Base-by-base conservation (phyloP, 2,329 filamentous ascomycete genomes). In the Penicillium sp. region DNA sequence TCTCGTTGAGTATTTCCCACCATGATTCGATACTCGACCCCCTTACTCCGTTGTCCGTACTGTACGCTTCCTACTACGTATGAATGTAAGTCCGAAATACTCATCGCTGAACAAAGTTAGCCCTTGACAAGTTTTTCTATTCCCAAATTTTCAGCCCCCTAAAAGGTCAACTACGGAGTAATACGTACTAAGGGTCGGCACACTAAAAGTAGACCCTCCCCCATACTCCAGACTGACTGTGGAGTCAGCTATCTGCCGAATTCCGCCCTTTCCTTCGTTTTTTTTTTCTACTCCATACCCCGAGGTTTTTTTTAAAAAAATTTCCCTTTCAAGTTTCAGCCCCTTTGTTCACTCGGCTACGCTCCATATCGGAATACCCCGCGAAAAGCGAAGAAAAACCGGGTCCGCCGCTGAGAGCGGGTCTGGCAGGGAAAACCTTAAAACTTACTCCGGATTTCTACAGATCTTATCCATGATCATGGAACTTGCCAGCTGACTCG, bases 351-450 rank as follows among this genome's bases (percentile, higher is more conserved):
- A 28, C 50, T 20, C 26, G 18, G 49, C 14, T 18, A 45, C 18
- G n/a, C 26, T 47, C 35, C 49, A 48, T 33, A 57, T 52, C 42
- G 50, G 43, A 18, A 47, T 52, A 52, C 55, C 50, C 56, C 56
- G 45, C 55, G 50, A 57, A 57, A 52, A 57, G 48, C 55, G 55
- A 57, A 26, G 49, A 57, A 57, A 53, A 57, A 49, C 38, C 55
- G 56, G 56, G 47, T 48, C 50, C 26, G 30, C 33, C 33, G 21
- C 33, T 33, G n/a, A 45, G 48, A 30, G 49, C 43, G 55, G 55
- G 55, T 45, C 55, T 52, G 21, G 16, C 23, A 35, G 9, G 38
- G n/a, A 43, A 43, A 43, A 43, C 40, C 20, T 43, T 43, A 43
- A 43, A 12, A 33, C 38, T 52, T 38, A 45, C 51, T 53, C 51